phyloP scores from a whole-genome alignment of 441 rosid genomes.

The Pelargonium citronellum region DNA sequence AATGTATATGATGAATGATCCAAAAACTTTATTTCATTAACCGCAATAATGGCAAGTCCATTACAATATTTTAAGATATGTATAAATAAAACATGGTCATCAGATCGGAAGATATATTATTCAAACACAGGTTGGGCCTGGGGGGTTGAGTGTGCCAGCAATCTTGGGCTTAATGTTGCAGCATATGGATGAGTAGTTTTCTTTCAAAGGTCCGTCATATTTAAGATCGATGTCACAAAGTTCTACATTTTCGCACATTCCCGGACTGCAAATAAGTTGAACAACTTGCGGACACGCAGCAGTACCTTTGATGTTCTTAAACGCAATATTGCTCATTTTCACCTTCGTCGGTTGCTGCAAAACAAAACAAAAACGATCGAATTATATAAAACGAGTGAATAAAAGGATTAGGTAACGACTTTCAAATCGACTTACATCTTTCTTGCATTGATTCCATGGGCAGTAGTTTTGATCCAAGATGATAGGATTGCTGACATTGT shows the following conservation, averaged over 20 bases:
- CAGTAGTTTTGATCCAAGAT: not conserved
- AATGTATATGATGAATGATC: too few relatives aligned
- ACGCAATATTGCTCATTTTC: not conserved
- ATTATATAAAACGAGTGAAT: too few relatives aligned
- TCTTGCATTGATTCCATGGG: not conserved
- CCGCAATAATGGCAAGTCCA: too few relatives aligned
- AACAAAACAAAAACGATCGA: too few relatives aligned
- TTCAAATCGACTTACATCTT: not conserved
- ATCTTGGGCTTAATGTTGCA: not conserved
- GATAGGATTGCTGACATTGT: constrained; percentile 6
- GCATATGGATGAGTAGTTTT: not conserved
- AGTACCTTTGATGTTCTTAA: not conserved
- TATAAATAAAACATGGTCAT: too few relatives aligned
- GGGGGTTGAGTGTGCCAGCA: not conserved
- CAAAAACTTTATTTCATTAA: too few relatives aligned
- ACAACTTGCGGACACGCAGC: not conserved
- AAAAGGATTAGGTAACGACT: too few relatives aligned
- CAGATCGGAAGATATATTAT: too few relatives aligned
- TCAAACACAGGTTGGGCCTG: not conserved
- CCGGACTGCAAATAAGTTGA: not conserved
- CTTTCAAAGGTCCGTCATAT: not conserved
- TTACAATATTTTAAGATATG: too few relatives aligned
- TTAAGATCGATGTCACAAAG: not conserved
- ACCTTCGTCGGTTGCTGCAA: not conserved
- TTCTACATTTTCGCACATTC: not conserved